Conservation (phyloP, 148 eudicot genomes). For the Diospyros lotus region DNA sequence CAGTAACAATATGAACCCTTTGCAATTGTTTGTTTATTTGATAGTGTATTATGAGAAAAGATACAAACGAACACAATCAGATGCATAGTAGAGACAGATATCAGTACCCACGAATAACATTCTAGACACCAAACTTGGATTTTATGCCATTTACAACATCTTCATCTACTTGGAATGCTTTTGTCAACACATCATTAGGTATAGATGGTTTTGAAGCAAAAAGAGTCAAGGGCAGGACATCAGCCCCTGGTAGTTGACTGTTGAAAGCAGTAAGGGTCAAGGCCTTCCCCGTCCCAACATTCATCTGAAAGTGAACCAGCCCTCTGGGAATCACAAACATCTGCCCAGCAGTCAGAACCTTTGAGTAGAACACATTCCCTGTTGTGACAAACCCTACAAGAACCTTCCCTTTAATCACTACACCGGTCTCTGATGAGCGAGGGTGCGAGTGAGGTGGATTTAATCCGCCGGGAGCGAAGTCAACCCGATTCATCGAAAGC, state of each 20-base stretch:
- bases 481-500: slow-evolving; percentile 42
- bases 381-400: slow-evolving; percentile 45
- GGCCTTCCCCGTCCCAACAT: slow-evolving; percentile 33
- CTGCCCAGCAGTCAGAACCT: slow-evolving; percentile 26
- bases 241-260: slow-evolving; percentile 44
- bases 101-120: not conserved
- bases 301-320: slow-evolving; percentile 43
- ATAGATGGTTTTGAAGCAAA: slow-evolving; percentile 34
- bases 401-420: slow-evolving; percentile 30
- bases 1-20: no score
- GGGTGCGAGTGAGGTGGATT: slow-evolving; percentile 54
- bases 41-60: no score
- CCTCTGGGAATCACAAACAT: slow-evolving; percentile 47
- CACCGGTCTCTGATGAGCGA: slow-evolving; percentile 28
- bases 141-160: slow-evolving; percentile 20
- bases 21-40: no score
- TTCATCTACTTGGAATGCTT: slow-evolving; percentile 30
- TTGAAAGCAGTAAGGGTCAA: slow-evolving; percentile 36
- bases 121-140: slow-evolving; percentile 23
- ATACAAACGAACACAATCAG: not conserved
- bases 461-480: slow-evolving; percentile 25
- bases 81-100: not conserved
- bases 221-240: slow-evolving; percentile 13
- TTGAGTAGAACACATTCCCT: slow-evolving; percentile 25
- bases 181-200: slow-evolving; percentile 31